These are phyloP conservation scores for Ramaria sp. DNA, from an alignment of 768 basidiomycete species.

Conservation along the genomic window DNA sequence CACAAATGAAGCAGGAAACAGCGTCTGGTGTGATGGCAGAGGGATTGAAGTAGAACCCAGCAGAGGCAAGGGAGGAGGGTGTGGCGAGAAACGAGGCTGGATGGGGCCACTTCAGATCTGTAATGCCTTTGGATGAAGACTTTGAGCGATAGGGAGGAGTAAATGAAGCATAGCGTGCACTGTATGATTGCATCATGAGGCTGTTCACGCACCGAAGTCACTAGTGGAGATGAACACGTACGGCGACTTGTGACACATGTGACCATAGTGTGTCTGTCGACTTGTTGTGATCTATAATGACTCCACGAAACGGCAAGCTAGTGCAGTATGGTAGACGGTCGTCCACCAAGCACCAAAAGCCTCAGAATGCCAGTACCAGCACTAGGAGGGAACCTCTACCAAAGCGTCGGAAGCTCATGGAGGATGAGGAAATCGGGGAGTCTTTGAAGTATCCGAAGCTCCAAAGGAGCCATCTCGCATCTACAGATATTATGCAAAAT, in stretches of 20 bases:
- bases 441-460: not conserved
- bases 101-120: constrained; percentile 59
- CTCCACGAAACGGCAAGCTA: constrained; percentile 1
- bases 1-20: constrained; percentile 78
- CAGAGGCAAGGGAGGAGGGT: constrained; percentile 67
- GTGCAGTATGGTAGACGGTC: not conserved
- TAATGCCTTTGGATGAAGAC: constrained; percentile 30
- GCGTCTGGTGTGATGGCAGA: constrained; percentile 57
- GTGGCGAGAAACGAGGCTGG: constrained; percentile 52
- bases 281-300: not conserved
- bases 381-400: not conserved
- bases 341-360: not conserved
- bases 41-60: constrained; percentile 82
- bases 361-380: not conserved
- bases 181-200: constrained; percentile 40
- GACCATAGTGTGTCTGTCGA: constrained; percentile 1
- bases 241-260: not conserved
- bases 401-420: constrained; percentile 4
- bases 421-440: not conserved
- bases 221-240: not conserved
- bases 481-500: not conserved
- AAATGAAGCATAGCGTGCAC: constrained; percentile 58
- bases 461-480: not conserved
- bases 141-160: constrained; percentile 46
- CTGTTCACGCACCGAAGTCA: not conserved